A percentile compares a stretch with the other conserved stretches of the same genome.
phyloP scores from a whole-genome alignment of 202 grass and related monocot genomes.

The Carex sylvatica region DNA sequence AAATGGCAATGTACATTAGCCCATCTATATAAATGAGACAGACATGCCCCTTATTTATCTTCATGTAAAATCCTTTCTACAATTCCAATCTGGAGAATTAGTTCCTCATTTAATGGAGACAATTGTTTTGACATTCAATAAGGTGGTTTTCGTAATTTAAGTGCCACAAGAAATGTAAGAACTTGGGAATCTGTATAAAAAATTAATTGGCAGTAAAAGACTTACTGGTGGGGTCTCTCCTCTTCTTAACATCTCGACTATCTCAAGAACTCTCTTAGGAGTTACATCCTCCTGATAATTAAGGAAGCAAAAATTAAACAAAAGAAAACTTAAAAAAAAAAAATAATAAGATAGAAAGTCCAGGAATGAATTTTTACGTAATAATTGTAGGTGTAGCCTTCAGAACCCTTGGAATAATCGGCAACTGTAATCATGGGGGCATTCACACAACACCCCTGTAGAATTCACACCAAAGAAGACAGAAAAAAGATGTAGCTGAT shows the following conservation, averaged over 20 bases:
- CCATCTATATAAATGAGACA: not conserved
- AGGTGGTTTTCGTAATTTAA: not conserved
- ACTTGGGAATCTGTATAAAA: not conserved
- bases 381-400: conserved; percentile 88
- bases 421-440: conserved; percentile 94
- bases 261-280: conserved; percentile 79
- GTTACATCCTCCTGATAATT: conserved; percentile 73
- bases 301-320: not conserved
- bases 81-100: not conserved
- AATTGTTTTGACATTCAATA: not conserved
- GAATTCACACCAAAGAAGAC: not conserved
- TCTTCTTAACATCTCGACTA: conserved; percentile 92
- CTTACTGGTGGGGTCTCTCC: conserved; percentile 78
- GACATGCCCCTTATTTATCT: not conserved
- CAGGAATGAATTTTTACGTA: conserved; percentile 57
- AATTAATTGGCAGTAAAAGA: not conserved
- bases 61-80: not conserved
- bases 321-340: not conserved
- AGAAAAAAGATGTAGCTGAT: conserved; percentile 7
- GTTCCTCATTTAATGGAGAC: not conserved
- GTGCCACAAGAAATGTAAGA: not conserved
- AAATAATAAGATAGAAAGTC: not conserved
- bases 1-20: too few relatives aligned
- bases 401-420: conserved; percentile 93
- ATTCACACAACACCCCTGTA: conserved; percentile 94